These are phyloP conservation scores for Eimeria acervulina DNA, from an alignment of 169 alveolate genomes.

Conservation along the genomic window DNA sequence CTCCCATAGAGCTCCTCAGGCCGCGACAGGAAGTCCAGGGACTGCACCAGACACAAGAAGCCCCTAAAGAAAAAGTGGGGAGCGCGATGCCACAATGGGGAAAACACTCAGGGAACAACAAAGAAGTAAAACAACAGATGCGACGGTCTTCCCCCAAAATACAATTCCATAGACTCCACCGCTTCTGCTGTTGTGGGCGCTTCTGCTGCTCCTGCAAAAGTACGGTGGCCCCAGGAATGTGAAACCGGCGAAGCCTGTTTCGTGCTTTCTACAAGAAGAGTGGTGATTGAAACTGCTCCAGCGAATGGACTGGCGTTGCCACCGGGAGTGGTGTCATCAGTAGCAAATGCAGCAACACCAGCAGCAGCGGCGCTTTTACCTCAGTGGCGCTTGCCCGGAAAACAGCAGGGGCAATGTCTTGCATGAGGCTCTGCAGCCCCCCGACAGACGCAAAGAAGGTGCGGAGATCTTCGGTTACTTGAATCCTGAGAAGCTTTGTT, in stretches of 20 bases:
- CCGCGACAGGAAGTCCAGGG: conserved; percentile 40
- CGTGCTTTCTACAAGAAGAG: not conserved
- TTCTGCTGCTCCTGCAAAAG: not conserved
- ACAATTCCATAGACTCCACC: not conserved
- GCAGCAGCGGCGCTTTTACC: conserved; percentile 44
- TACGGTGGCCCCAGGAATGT: not conserved
- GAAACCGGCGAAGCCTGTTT: not conserved
- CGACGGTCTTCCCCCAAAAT: not conserved
- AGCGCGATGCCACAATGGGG: not conserved
- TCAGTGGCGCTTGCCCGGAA: conserved; percentile 47
- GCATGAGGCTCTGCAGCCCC: conserved; percentile 61
- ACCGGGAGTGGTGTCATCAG: not conserved
- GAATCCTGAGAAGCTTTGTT: not conserved
- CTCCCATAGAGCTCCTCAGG: conserved; percentile 70
- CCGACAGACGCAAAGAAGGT: not conserved
- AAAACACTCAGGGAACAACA: not conserved
- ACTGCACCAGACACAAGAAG: not conserved
- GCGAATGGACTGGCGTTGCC: not conserved
- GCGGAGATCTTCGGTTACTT: conserved; percentile 15
- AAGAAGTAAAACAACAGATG: not conserved
- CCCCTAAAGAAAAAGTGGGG: not conserved
- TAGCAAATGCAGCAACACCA: not conserved
- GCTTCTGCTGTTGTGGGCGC: not conserved
- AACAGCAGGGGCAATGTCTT: conserved; percentile 28
- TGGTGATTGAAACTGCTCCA: not conserved